Percentiles rank a stretch among this genome's conserved stretches.
Evolutionary conservation across 1,139 yeast genomes (phyloP).

Genomic region (Kodamaea arcana): DNA sequence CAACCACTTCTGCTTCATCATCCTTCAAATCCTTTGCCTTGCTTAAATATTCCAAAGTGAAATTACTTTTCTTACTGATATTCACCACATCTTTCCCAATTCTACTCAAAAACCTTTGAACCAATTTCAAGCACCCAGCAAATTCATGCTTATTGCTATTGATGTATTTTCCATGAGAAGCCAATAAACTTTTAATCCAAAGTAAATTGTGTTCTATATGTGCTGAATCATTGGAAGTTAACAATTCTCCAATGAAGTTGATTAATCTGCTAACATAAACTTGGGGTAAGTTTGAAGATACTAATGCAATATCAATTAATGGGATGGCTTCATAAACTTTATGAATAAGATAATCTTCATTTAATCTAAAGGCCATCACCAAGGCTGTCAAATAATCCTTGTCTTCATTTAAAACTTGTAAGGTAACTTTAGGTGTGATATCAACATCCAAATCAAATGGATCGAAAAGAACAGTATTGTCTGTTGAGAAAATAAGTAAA

Average conservation of each 20-base stretch:
- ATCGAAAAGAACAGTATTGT: conserved; percentile 73
- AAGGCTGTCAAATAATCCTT: conserved; percentile 76
- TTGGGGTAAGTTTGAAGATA: conserved; percentile 64
- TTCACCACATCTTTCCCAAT: conserved; percentile 69
- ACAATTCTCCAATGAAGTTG: conserved; percentile 64
- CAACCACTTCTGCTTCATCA: conserved; percentile 10
- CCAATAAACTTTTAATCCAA: conserved; percentile 71
- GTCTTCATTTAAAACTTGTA: conserved; percentile 53
- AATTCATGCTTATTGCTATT: conserved; percentile 60
- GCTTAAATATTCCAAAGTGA: conserved; percentile 42
- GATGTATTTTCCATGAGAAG: conserved; percentile 76
- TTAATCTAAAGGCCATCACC: conserved; percentile 90
- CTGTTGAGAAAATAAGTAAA: conserved; percentile 73
- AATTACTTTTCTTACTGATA: conserved; percentile 52
- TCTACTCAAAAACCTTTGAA: conserved; percentile 72
- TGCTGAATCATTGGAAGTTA: conserved; percentile 58
- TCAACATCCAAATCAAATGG: conserved; percentile 95
- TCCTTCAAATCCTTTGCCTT: conserved; percentile 17
- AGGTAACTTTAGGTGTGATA: conserved; percentile 75
- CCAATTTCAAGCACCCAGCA: conserved; percentile 60
- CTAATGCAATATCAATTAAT: conserved; percentile 61
- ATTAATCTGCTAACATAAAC: conserved; percentile 71
- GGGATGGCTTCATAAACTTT: conserved; percentile 77
- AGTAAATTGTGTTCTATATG: conserved; percentile 80
- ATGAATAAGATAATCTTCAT: conserved; percentile 72